Conservation (phyloP, 208 protist species). For the Naegleria fowleri region DNA sequence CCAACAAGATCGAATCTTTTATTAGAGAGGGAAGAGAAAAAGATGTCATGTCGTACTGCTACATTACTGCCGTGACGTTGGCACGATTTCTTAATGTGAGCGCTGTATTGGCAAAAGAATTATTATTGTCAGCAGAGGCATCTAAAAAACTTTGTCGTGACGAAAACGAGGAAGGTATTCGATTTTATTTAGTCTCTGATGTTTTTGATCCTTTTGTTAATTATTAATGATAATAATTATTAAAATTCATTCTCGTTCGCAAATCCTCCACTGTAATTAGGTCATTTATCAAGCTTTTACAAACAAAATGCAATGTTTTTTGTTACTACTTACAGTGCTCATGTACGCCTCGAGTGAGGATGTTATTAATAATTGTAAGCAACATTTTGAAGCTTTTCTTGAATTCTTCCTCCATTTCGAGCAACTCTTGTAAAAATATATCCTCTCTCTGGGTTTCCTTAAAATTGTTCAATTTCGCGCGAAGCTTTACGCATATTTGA, state of each 20-base stretch:
- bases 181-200: conserved; percentile 34
- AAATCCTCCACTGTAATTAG: not conserved
- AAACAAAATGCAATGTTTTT: not conserved
- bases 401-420: not conserved
- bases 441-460: not conserved
- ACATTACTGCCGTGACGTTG: conserved; percentile 30
- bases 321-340: not conserved
- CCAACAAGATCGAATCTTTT: not conserved
- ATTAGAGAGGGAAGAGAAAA: not conserved
- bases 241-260: not conserved
- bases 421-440: not conserved
- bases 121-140: conserved; percentile 32
- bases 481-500: not conserved
- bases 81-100: conserved; percentile 22
- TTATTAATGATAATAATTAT: not conserved
- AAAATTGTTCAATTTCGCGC: not conserved
- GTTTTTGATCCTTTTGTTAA: not conserved
- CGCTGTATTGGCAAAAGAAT: conserved; percentile 27
- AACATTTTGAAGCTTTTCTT: not conserved
- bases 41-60: not conserved
- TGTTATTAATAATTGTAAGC: not conserved
- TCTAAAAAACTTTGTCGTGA: conserved; percentile 35
- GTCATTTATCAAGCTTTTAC: not conserved
- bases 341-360: not conserved
- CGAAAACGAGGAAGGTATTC: conserved; percentile 31